Evolutionary conservation across 1,284 basidiomycete genomes (phyloP).

Genomic region (Grifola frondosa): DNA sequence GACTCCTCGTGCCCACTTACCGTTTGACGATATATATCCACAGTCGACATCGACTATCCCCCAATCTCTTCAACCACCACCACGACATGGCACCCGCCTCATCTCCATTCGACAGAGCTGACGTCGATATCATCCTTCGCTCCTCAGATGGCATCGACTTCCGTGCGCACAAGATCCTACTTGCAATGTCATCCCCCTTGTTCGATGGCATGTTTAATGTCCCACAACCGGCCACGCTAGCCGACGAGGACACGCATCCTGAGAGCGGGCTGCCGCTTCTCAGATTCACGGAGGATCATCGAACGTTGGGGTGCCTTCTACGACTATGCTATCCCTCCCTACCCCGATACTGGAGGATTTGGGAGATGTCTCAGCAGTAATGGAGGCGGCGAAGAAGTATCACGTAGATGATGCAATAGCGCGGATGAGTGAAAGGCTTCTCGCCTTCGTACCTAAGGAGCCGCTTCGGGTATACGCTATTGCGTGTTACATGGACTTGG

Average conservation of each 20-base stretch:
- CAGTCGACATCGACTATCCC: too few species aligned
- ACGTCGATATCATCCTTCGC: conserved; percentile 17
- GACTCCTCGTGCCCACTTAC: too few species aligned
- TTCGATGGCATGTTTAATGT: conserved; percentile 20
- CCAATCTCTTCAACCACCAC: too few species aligned
- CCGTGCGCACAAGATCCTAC: conserved; percentile 8
- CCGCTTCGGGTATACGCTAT: conserved; percentile 36
- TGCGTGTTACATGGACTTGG: conserved; percentile 29
- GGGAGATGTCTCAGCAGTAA: conserved; percentile 1
- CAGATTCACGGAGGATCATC: conserved; percentile 14
- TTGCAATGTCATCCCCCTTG: conserved; percentile 11
- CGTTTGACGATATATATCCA: too few species aligned
- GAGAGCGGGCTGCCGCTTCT: conserved; percentile 11
- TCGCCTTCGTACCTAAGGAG: conserved; percentile 10
- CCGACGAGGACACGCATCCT: conserved; percentile 5
- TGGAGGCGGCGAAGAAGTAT: not conserved
- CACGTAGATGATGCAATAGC: conserved; percentile 4
- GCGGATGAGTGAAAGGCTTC: conserved; percentile 12
- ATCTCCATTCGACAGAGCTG: conserved; percentile 15
- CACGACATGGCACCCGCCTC: too few species aligned
- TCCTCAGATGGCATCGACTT: conserved; percentile 4
- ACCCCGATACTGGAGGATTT: conserved; percentile 5
- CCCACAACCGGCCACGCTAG: conserved; percentile 14
- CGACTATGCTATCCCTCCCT: conserved; percentile 14
- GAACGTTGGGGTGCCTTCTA: conserved; percentile 16